Conservation (phyloP, 2,329 filamentous ascomycete species). For the Chaetothyriales sp. region DNA sequence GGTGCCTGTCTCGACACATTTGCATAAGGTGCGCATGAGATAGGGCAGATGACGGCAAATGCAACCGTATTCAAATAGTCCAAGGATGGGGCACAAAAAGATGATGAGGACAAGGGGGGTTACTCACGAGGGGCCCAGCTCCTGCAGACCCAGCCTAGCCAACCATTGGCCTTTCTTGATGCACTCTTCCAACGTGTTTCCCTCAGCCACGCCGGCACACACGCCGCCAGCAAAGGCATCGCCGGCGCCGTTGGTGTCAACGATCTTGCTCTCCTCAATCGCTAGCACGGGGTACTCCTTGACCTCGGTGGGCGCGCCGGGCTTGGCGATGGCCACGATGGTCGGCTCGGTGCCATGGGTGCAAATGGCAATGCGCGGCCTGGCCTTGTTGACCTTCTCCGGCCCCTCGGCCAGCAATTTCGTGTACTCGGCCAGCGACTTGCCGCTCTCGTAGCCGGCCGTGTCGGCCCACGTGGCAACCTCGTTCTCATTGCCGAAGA, state of each 20-base stretch:
- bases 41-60: background rate
- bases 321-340: constrained; percentile 61
- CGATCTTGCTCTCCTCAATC: constrained; percentile 66
- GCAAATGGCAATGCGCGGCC: constrained; percentile 75
- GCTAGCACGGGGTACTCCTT: constrained; percentile 69
- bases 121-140: constrained; percentile 83
- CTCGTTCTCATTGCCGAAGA: constrained; percentile 96
- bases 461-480: constrained; percentile 74
- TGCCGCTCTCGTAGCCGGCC: constrained; percentile 59
- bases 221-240: constrained; percentile 96
- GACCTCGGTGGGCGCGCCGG: constrained; percentile 49
- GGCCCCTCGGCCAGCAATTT: constrained; percentile 73
- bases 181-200: constrained; percentile 61
- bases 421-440: constrained; percentile 54
- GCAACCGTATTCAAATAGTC: background rate
- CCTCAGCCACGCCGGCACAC: constrained; percentile 74
- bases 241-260: constrained; percentile 92
- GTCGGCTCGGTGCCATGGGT: constrained; percentile 92
- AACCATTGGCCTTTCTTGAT: constrained; percentile 96
- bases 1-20: background rate
- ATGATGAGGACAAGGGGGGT: constrained; percentile 4
- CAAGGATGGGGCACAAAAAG: background rate
- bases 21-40: background rate
- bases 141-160: constrained; percentile 82
- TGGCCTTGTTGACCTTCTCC: constrained; percentile 70